phyloP scores from a whole-genome alignment of 345 rosid species.

The Lenwebbia sp. region DNA sequence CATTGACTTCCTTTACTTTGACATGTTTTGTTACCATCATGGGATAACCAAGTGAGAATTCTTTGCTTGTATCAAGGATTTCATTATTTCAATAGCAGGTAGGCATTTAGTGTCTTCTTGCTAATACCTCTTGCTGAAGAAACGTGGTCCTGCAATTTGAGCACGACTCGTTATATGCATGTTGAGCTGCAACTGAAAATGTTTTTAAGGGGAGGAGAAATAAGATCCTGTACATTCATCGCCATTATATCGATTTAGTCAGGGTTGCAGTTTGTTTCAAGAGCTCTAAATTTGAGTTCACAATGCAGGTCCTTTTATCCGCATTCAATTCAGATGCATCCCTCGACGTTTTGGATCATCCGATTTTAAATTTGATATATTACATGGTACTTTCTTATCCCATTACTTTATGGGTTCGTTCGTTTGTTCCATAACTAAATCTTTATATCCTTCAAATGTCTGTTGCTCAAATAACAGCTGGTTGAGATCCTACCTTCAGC shows the following conservation, averaged over 20 bases:
- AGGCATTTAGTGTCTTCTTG: background rate
- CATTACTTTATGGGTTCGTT: background rate
- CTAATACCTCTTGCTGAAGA: background rate
- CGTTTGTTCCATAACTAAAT: background rate
- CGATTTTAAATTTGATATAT: conserved; percentile 82
- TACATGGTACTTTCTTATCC: conserved; percentile 47
- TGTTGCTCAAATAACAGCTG: conserved; percentile 34
- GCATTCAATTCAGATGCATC: conserved; percentile 71
- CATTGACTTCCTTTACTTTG: background rate
- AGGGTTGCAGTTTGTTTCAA: background rate
- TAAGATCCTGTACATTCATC: background rate
- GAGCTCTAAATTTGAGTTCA: background rate
- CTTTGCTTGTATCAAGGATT: background rate
- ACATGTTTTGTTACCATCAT: background rate
- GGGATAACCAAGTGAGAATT: background rate
- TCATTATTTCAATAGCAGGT: background rate
- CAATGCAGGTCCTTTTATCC: conserved; percentile 64
- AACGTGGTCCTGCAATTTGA: background rate
- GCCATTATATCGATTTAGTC: background rate
- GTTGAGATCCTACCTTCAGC: conserved; percentile 98
- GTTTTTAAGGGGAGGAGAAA: background rate
- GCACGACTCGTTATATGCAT: background rate
- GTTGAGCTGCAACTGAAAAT: background rate
- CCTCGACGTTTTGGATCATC: conserved; percentile 87
- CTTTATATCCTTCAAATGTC: background rate